Evolutionary conservation across 139 green algal species (phyloP).

Genomic region (Nannochloris sp.): DNA sequence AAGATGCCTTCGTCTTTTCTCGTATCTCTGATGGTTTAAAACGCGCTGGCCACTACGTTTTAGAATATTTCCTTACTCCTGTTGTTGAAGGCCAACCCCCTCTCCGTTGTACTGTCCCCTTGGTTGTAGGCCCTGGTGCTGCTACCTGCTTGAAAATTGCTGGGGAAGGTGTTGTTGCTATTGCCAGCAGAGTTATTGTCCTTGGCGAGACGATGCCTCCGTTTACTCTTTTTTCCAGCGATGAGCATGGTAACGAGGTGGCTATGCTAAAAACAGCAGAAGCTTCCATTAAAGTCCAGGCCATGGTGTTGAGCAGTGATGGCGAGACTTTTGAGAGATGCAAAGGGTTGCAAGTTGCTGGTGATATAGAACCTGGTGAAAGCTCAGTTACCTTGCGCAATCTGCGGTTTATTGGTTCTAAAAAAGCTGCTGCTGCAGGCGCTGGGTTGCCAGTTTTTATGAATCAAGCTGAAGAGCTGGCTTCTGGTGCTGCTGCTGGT

Average conservation of each 20-base stretch:
- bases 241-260: slow-evolving; percentile 44
- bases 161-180: slow-evolving; percentile 39
- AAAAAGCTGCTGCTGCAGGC: neutral
- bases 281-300: neutral
- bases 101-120: slow-evolving; percentile 3
- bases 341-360: slow-evolving; percentile 10
- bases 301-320: neutral
- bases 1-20: slow-evolving; percentile 49
- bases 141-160: slow-evolving; percentile 29
- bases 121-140: slow-evolving; percentile 34
- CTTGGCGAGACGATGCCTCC: slow-evolving; percentile 57
- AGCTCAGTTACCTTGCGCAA: neutral
- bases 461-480: neutral
- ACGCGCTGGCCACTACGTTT: slow-evolving; percentile 31
- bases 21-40: slow-evolving; percentile 31
- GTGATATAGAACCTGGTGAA: slow-evolving; percentile 11
- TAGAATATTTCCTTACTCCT: slow-evolving; percentile 51
- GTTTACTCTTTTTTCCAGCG: slow-evolving; percentile 38
- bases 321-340: slow-evolving; percentile 15
- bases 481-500: neutral
- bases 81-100: slow-evolving; percentile 20
- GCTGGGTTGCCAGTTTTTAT: neutral
- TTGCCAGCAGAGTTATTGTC: slow-evolving; percentile 27
- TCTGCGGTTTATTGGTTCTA: slow-evolving; percentile 11
- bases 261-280: neutral